Evolutionary conservation across 2,329 filamentous ascomycete species (phyloP), one percentile per base, ranked within the genome.

Genomic region (Rachicladosporium sp.): DNA sequence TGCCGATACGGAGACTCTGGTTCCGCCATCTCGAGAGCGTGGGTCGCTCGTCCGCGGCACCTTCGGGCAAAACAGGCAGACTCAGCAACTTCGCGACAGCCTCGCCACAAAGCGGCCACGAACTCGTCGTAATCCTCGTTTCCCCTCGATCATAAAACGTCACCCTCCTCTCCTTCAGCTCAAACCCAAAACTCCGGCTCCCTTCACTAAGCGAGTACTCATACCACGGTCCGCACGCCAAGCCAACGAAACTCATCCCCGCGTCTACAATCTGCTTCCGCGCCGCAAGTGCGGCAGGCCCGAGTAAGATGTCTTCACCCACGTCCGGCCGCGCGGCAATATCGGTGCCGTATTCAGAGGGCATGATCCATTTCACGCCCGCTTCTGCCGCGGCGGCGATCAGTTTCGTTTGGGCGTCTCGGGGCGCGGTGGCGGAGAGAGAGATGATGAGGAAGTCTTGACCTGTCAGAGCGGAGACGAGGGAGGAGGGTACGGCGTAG

Each of bases 371-470:
- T 6, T 48, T 49, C 6, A 61, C 49, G 2, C 50, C 48, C 1
- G 56, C 58, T 10, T 42, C 40, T 23, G 39, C 46, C 11, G 52
- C 57, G 3, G 51, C 57, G 19, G 47, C 42, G 41, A 60, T 46
- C 32, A 61, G 44, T n/a, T 50, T 48, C 27, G 40, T 29, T 12
- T 37, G 35, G 2, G 35, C 32, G 29, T 37, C 40, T 10, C 35
- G 45, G 3, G 53, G 48, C 4, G 52, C 49, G 2, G 23, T 35
- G n/a, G 52, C 53, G n/a, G 38, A 37, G 38, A 60, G 42, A 27
- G 53, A 57, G 48, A 61, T 57, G 46, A 61, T 48, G 9, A 61
- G 47, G 29, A 48, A 47, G 34, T 59, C 56, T 41, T 59, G 55
- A 23, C 52, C 54, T 34, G 49, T 43, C 2, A 59, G 41, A 4